Evolutionary conservation across 2,329 filamentous ascomycete species (phyloP), one percentile per base, ranked within the genome.

Genomic region (Neonectria neomacrospora): DNA sequence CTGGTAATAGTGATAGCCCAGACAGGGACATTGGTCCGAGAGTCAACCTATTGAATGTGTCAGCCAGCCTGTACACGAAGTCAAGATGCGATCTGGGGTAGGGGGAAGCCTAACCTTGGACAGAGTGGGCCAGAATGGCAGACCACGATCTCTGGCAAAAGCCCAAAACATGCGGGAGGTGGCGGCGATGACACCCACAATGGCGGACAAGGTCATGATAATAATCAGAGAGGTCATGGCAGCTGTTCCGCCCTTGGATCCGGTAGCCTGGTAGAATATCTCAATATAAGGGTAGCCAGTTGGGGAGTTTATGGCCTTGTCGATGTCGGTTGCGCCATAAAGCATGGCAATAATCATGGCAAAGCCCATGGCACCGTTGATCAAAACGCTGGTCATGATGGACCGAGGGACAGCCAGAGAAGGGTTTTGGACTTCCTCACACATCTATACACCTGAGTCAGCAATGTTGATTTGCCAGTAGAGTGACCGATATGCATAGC

Each of bases 331-430:
- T 0, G 68, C 66, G 11, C 68, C 59, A 26, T 69, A 72, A 1
- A 72, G 70, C 70, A 72, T 69, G 6, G 70, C 70, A 3, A 72
- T 72, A 4, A 72, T 53, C 66, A 72, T 72, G 0, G 64, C 70
- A 2, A 72, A 57, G 23, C 70, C 70, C 12, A 72, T 41, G 6
- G 51, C 39, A 0, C 70, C 70, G 10, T 72, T 72, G 34, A 72
- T 66, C 1, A 37, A 18, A 7, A 72, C 58, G 20, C 70, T 72
- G 0, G 62, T 64, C 68, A 72, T 72, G 6, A 72, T 72, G 0
- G 70, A 72, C 9, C 61, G 56, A 1, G 70, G 70, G 4, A 72
- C 70, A 2, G 64, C 62, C 2, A 72, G 4, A 0, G 70, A 72
- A 4, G 70, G 70, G 10, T 72, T 72, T 5, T 47, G 20, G 9